phyloP scores from a whole-genome alignment of 108 stramenopile species.

The Parmales sp. region DNA sequence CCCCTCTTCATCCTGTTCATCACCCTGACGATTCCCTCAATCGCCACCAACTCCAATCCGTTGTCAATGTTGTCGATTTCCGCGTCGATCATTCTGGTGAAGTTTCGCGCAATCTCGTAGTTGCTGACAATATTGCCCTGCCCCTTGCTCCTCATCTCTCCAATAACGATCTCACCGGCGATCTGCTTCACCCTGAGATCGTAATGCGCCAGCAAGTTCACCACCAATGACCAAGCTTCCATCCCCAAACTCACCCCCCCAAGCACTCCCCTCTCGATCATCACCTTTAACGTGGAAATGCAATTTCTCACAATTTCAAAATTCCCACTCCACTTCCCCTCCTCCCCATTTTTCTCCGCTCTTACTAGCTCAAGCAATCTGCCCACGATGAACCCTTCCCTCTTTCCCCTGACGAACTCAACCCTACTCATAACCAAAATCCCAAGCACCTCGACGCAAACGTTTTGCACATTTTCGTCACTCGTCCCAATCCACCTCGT shows the following conservation, averaged over 20 bases:
- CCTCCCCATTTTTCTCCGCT: background rate
- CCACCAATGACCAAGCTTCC: too few species aligned
- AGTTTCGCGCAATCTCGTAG: background rate
- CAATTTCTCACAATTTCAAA: too few species aligned
- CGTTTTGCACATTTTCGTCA: slow-evolving; percentile 30
- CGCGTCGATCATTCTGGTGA: background rate
- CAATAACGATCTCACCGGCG: background rate
- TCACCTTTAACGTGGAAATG: too few species aligned
- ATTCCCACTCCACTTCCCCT: too few species aligned
- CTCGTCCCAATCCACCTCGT: slow-evolving; percentile 49
- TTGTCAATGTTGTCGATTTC: background rate
- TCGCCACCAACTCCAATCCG: background rate
- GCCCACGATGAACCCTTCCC: background rate
- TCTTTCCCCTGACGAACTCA: slow-evolving; percentile 48
- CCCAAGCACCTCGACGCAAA: slow-evolving; percentile 62
- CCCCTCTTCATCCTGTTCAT: background rate
- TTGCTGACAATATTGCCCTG: background rate
- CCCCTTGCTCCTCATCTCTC: background rate
- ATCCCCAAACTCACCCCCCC: background rate
- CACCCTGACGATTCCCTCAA: background rate
- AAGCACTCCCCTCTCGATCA: background rate
- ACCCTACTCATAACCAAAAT: slow-evolving; percentile 52
- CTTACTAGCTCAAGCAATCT: background rate
- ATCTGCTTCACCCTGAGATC: background rate
- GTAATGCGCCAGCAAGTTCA: background rate